Conservation (phyloP, 306 rosid genomes). For the Comarum palustre region DNA sequence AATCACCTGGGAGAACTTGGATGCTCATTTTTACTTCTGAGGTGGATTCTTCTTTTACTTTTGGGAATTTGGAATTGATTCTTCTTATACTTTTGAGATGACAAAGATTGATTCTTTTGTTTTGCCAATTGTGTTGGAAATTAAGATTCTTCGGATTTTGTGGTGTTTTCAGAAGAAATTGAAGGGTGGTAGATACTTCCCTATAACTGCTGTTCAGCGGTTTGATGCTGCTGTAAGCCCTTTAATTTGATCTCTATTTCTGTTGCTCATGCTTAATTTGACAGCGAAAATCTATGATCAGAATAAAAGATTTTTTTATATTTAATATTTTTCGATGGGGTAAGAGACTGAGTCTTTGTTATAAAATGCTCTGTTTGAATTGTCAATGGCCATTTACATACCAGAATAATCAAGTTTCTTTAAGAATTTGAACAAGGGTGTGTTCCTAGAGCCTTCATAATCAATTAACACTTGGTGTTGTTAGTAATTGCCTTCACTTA, state of each 20-base stretch:
- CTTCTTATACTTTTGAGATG: too few species aligned
- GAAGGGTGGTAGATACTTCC: constrained; percentile 72
- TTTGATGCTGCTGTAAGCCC: constrained; percentile 86
- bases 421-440: neutral
- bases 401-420: neutral
- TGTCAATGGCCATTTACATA: neutral
- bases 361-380: neutral
- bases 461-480: neutral
- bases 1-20: constrained; percentile 96
- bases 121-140: neutral
- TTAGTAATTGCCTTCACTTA: constrained; percentile 2
- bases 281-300: neutral
- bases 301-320: neutral
- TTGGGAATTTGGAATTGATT: too few species aligned
- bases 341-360: neutral
- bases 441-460: neutral
- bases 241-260: constrained; percentile 11
- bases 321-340: neutral
- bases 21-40: constrained; percentile 83
- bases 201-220: constrained; percentile 87
- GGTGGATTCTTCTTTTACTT: constrained; percentile 37
- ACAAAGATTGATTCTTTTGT: neutral
- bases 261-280: neutral
- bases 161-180: constrained; percentile 58
- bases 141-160: constrained; percentile 16